These are phyloP conservation scores for Zalaria sp. DNA, from an alignment of 2,329 filamentous ascomycete species.

Conservation along the genomic window DNA sequence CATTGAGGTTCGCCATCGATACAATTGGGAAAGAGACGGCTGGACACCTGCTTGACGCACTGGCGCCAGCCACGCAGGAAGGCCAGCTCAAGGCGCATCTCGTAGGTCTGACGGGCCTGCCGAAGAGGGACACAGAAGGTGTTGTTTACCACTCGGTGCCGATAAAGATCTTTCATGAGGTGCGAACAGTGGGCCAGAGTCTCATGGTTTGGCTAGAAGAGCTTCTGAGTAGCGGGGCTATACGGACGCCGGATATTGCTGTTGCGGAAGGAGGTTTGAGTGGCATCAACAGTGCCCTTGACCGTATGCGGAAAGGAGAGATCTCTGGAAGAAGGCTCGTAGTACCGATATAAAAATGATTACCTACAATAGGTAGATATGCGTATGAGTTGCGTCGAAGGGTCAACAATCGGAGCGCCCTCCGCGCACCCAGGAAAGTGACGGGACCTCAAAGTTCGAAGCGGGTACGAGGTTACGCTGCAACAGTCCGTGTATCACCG, in stretches of 20 bases:
- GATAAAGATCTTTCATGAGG: slow-evolving; percentile 63
- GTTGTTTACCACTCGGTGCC: slow-evolving; percentile 51
- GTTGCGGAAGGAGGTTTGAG: slow-evolving; percentile 48
- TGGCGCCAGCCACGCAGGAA: slow-evolving; percentile 18
- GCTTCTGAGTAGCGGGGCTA: slow-evolving; percentile 38
- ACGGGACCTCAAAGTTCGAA: too few relatives aligned
- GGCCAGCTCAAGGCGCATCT: slow-evolving; percentile 35
- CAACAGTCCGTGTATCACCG: too few relatives aligned
- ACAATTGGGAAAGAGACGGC: slow-evolving; percentile 53
- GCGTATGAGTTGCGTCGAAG: too few relatives aligned
- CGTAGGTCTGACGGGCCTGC: slow-evolving; percentile 52
- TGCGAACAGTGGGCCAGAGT: slow-evolving; percentile 46
- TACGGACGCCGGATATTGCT: slow-evolving; percentile 52
- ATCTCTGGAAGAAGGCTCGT: slow-evolving; percentile 57
- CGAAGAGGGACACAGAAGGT: slow-evolving; percentile 39
- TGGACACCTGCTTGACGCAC: slow-evolving; percentile 37
- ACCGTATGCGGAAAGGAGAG: slow-evolving; percentile 50
- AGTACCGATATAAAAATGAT: slow-evolving; percentile 23
- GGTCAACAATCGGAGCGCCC: too few relatives aligned
- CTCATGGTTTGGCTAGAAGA: slow-evolving; percentile 54
- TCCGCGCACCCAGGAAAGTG: too few relatives aligned
- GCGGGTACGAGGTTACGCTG: too few relatives aligned
- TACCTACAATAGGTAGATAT: too few relatives aligned
- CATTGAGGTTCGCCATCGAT: slow-evolving; percentile 54
- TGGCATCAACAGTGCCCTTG: slow-evolving; percentile 53